Evolutionary conservation across 176 grass and related monocot species (phyloP), one percentile per base, ranked within the genome.

Genomic region (Thalia dealbata): DNA sequence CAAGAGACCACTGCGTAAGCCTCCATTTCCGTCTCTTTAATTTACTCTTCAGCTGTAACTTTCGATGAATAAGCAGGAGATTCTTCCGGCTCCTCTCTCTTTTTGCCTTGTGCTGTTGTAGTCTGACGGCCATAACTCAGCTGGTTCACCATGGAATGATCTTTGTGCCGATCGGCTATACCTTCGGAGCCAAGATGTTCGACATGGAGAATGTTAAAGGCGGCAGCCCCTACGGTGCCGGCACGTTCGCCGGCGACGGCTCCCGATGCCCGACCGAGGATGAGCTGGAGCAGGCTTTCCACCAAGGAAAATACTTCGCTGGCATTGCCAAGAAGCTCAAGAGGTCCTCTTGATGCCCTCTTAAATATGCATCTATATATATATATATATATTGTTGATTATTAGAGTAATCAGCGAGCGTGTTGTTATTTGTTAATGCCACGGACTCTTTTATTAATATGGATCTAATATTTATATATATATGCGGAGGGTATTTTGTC

Each of bases 111-210:
- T 46, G 19, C 38, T 69, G 66, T 38, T 69, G 66, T 38, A 69
- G 66, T 44, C 28, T 69, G 10, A 69, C 66, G 22, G 66, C 66
- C 35, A 69, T 69, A 43, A 69, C 66, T 69, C 66, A 69, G 38
- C 38, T 69, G 66, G 30, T 44, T 19, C 66, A 69, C 42, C 66
- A 69, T 44, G 66, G 66, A 10, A 69, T 69, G 66, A 69, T 69
- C 38, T 69, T 69, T 45, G 66, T 69, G 66, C 66, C 35, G 21
- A 69, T 69, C 8, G 66, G 66, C 9, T 69, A 45, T 38, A 69
- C 66, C 19, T 69, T 69, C n/a, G 35, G 66, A 23, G 66, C 66
- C 11, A 69, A 45, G 21, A 69, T 24, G 66, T 69, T 69, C 44
- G 35, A 46, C 10, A 69, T 69, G 66, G 66, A 13, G 9, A n/a